Base-by-base conservation (phyloP, 257 asterid genomes). In the Primulina huaijiensis region DNA sequence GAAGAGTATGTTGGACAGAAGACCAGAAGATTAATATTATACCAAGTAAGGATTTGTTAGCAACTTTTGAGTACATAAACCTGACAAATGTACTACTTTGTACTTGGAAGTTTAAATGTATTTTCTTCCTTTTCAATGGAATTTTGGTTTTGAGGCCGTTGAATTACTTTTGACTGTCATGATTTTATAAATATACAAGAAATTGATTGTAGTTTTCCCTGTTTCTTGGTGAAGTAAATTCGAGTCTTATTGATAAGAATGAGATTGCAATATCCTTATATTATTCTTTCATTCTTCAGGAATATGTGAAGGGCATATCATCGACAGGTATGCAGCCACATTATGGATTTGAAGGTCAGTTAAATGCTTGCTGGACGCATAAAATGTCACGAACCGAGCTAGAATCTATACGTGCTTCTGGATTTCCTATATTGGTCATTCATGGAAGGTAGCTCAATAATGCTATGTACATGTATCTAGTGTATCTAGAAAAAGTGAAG, bases 351-450 rank as follows among this genome's bases (percentile, higher is more conserved):
- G 97, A 89, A 27, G 99, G 99, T 64, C 99, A 94, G 82, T 8
- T 89, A 52, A 92, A 92, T 72, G 98, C 99, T 30, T 94, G 99
- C 75, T 94, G 99, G 99, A 92, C 91, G 0, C 99, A 94, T 77
- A 88, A 86, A 63, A 34, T 92, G 78, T 76, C 90, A 1, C 62
- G 73, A 69, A 72, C 76, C n/a, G 98, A 94, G 72, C 56, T 89
- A 19, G 98, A 89, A 76, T 71, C 87, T 52, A 87, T 94, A 72
- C 85, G 90, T 57, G 64, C 80, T 1, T 86, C 87, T 55, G 96
- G 87, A 29, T 91, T 91, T 83, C 98, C 82, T 50, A 30, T 89
- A 70, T 89, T 98, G 67, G 95, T 94, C 50, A 89, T 94, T 70
- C 99, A 94, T 65, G 99, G 99, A 80, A 91, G 99, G 99, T 94